A percentile compares a stretch with the other conserved stretches of the same genome.
Evolutionary conservation across 345 rosid species (phyloP).

Genomic region (Citrus trifoliata): DNA sequence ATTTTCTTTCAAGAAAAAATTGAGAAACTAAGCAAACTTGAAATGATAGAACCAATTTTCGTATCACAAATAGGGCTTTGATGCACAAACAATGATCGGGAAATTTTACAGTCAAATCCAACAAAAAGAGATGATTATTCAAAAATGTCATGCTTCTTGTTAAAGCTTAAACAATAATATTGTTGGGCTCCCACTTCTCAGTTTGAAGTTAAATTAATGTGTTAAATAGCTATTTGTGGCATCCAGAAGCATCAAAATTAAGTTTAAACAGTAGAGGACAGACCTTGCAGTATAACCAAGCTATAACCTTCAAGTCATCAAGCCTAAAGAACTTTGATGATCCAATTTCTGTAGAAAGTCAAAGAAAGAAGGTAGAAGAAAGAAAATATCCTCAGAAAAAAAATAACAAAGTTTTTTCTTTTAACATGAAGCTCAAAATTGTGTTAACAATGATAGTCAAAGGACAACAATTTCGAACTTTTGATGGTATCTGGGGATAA

Average conservation of each 20-base stretch:
- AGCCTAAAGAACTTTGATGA: constrained; percentile 75
- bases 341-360: constrained; percentile 59
- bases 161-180: background rate
- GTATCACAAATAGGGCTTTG: background rate
- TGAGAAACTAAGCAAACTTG: background rate
- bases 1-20: no score
- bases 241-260: background rate
- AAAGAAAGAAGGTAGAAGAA: constrained; percentile 1
- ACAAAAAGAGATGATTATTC: background rate
- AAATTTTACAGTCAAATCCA: background rate
- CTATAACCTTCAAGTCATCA: constrained; percentile 69
- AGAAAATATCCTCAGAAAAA: background rate
- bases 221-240: background rate
- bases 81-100: background rate
- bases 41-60: background rate
- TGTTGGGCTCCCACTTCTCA: background rate
- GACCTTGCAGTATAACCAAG: constrained; percentile 82
- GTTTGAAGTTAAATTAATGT: background rate
- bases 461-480: background rate
- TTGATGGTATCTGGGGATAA: background rate
- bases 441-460: no score
- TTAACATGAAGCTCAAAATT: no score
- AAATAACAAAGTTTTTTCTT: background rate
- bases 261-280: constrained; percentile 16
- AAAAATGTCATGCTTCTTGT: constrained; percentile 3